phyloP scores from a whole-genome alignment of 352 stramenopile genomes.

The Phytophthora colocasiae region DNA sequence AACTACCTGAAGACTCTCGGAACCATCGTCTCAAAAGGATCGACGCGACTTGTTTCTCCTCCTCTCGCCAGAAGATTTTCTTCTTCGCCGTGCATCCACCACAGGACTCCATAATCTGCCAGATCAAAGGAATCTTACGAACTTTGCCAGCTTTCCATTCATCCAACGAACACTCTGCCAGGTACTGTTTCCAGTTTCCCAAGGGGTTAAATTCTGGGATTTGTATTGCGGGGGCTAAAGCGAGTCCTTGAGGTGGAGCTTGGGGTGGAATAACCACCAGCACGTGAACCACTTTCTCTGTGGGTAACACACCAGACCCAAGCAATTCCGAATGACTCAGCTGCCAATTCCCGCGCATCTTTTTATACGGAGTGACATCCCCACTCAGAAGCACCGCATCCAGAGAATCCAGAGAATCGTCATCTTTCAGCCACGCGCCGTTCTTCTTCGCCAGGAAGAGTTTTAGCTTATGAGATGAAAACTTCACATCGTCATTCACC shows the following conservation, averaged over 20 bases:
- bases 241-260: no score
- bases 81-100: conserved; percentile 25
- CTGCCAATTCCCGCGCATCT: conserved; percentile 1
- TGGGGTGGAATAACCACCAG: neutral
- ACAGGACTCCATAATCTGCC: neutral
- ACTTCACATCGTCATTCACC: neutral
- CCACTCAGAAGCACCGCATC: neutral
- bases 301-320: neutral
- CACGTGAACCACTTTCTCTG: neutral
- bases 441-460: conserved; percentile 14
- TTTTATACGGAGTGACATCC: neutral
- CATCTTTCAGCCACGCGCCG: neutral
- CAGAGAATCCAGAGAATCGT: conserved; percentile 4
- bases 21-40: conserved; percentile 25
- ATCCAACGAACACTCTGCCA: neutral
- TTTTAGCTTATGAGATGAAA: neutral
- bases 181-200: neutral
- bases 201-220: neutral
- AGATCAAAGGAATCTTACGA: no score
- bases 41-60: conserved; percentile 28
- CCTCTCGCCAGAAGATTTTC: conserved; percentile 30
- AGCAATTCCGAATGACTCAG: conserved; percentile 1
- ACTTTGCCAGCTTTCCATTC: neutral
- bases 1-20: neutral
- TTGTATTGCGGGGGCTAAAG: neutral